phyloP scores from a whole-genome alignment of 2,329 filamentous ascomycete genomes.

The Nothomitra cinnamomea region DNA sequence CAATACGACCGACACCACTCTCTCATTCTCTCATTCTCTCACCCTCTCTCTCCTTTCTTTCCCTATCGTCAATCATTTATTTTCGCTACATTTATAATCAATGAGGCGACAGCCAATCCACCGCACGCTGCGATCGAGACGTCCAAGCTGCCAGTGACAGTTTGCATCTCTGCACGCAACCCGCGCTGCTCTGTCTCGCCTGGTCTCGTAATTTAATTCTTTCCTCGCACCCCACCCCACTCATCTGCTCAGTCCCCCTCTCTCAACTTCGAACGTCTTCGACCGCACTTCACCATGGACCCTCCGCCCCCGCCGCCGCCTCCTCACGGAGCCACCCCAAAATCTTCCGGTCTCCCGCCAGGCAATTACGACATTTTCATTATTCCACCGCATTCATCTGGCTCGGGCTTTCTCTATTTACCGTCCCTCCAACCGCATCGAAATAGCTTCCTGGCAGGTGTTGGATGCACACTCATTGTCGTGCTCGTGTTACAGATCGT shows the following conservation, averaged over 20 bases:
- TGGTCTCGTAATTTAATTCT: no score
- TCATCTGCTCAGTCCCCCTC: not conserved
- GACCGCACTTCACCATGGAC: not conserved
- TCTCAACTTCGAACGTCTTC: not conserved
- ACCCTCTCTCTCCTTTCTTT: no score
- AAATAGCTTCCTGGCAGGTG: constrained; percentile 84
- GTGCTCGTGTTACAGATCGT: constrained; percentile 58
- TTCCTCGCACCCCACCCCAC: not conserved
- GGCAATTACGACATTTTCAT: constrained; percentile 97
- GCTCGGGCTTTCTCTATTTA: constrained; percentile 83
- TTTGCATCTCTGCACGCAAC: not conserved
- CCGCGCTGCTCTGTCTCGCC: not conserved
- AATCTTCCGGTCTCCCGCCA: constrained; percentile 54
- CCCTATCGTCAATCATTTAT: no score
- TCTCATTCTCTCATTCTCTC: no score
- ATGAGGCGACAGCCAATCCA: no score
- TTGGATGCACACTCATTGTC: constrained; percentile 55
- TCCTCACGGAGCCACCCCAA: constrained; percentile 66
- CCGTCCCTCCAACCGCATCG: constrained; percentile 71
- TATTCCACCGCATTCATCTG: constrained; percentile 79
- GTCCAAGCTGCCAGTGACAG: no score
- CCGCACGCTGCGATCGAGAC: no score
- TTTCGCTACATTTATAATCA: no score
- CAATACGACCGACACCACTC: no score
- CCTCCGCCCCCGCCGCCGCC: constrained; percentile 61